Percentiles rank a stretch among this genome's conserved stretches.
Evolutionary conservation across 495 filamentous ascomycete genomes (phyloP).

Genomic region (Tuber brumale): DNA sequence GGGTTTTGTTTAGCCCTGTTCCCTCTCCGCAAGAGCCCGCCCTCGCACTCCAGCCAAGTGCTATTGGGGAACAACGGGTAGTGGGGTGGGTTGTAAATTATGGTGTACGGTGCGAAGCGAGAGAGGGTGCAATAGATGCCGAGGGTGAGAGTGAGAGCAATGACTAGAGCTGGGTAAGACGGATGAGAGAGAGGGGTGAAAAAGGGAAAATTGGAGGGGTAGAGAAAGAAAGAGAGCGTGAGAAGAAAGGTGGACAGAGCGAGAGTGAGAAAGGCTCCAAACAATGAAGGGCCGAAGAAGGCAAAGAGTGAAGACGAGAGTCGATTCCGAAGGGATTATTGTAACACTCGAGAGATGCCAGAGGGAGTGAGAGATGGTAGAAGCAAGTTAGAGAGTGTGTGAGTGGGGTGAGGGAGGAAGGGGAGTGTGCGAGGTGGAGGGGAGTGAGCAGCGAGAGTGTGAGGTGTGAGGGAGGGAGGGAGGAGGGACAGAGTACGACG

Average conservation of each 20-base stretch:
- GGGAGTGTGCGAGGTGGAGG: constrained; percentile 17
- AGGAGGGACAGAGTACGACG: constrained; percentile 18
- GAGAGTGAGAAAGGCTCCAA: background rate
- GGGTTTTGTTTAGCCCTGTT: constrained; percentile 12
- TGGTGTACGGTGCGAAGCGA: background rate
- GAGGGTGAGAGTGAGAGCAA: background rate
- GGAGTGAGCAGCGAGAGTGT: constrained; percentile 14
- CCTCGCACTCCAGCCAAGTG: constrained; percentile 11
- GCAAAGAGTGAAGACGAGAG: constrained; percentile 3
- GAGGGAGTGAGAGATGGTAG: constrained; percentile 14
- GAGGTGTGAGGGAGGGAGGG: constrained; percentile 6
- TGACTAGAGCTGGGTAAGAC: background rate
- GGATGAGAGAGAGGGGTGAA: background rate
- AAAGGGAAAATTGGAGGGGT: background rate
- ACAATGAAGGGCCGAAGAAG: background rate
- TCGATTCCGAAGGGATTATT: background rate
- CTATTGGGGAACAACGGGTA: background rate
- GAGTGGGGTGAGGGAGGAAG: constrained; percentile 1
- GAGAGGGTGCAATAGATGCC: background rate
- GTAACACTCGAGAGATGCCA: background rate
- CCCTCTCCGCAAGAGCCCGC: constrained; percentile 27
- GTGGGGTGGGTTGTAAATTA: background rate
- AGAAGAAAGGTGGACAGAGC: background rate
- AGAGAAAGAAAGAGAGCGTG: background rate
- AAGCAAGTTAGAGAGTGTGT: constrained; percentile 6